Base-by-base conservation (phyloP, 1,284 basidiomycete genomes). In the Psilocybe mexicana region DNA sequence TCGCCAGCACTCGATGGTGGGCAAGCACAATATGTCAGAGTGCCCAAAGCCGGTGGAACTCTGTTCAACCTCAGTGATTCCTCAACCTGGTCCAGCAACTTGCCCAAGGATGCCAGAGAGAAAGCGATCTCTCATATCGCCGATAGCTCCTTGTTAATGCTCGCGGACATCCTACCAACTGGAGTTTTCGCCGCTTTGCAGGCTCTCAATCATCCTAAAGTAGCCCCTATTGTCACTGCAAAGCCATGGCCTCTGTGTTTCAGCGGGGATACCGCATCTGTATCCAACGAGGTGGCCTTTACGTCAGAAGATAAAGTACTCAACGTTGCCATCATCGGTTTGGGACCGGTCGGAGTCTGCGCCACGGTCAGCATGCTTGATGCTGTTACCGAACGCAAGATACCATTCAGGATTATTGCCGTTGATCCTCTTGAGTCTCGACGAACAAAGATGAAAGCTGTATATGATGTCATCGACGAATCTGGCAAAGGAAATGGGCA, bases 1-100 rank as follows among this genome's bases (percentile, higher is more conserved):
- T 85, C 85, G 35, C 84, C 88, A 0, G 68, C 72, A 8, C 81
- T 93, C 0, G 86, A 88, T 6, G 94, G 94, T 10, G 92, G 86
- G 1, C 94, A 96, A 76, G 93, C 93, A 0, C 93, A 95, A 72
- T 96, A 90, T 70, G 81, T 93, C 2, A 84, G 88, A 28, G 85
- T 94, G 10, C 92, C 92, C 5, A 83, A 83, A 57, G 92, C 88
- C 0, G 92, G 92, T 26, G 89, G 89, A 18, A 92, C 90, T 0
- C 79, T 93, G 5, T 92, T 88, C 76, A 86, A 81, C 59, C 77
- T 92, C 40, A 80, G 78, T 57, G 76, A 82, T 35, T 73, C 79
- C 2, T 69, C 71, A 48, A 78, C 71, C 28, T 76, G 70, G 68
- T 74, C 65, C 26, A 74, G 65, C 59, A 67, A 53, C 26, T 69